Evolutionary conservation across 495 filamentous ascomycete genomes (phyloP), one percentile per base, ranked within the genome.

Genomic region (Durotheca rogersii): DNA sequence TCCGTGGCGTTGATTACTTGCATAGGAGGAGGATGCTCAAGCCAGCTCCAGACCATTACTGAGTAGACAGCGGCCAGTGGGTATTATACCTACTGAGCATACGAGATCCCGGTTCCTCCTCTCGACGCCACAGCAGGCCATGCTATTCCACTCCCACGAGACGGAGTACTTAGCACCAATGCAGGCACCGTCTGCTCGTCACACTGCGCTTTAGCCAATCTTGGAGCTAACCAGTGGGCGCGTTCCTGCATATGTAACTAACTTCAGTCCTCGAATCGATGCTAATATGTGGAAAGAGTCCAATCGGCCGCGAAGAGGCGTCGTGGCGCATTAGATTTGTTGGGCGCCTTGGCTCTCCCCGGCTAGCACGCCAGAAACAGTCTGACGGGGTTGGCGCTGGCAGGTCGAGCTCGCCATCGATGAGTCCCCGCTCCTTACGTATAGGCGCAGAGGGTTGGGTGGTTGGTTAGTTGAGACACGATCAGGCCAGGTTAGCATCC

Each of bases 151-250:
- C n/a, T n/a, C n/a, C n/a, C n/a, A n/a, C n/a, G n/a, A n/a, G n/a
- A n/a, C n/a, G n/a, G n/a, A n/a, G n/a, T 27, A 27, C 23, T 4
- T 27, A 9, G 9, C 23, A 27, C 25, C 27, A 42, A 15, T 53
- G 56, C 56, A 59, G 56, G 49, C 41, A 16, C 43, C 27, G 19
- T 50, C 49, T 50, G 49, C 43, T 34, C 2, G 40, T 58, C 55
- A 47, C 56, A 59, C 40, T 53, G 46, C 40, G 46, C 47, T 49
- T 59, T 59, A 59, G 56, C 42, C 56, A 53, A 45, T 59, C 36
- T 47, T 41, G 16, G 37, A 34, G n/a, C 17, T 11, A 37, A 10
- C n/a, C n/a, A n/a, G n/a, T n/a, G n/a, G n/a, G n/a, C 35, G 14
- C 27, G 50, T 54, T 50, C 56, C 50, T 53, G 50, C 56, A 53